Conservation (phyloP, 148 eudicot species). For the Arbutus unedo region DNA sequence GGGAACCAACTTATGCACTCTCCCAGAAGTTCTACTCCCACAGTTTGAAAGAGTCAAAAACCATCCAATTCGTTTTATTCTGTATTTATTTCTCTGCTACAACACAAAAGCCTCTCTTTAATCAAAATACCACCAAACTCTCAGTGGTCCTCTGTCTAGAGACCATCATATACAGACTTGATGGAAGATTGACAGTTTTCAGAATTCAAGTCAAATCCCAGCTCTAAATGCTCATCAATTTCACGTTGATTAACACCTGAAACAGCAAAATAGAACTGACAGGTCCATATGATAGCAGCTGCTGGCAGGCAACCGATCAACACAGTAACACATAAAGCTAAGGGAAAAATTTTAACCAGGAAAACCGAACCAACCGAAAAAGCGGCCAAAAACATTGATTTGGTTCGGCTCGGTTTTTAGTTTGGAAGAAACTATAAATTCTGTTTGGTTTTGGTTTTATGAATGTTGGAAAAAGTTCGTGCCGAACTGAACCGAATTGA, state of each 20-base stretch:
- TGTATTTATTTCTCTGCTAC: neutral
- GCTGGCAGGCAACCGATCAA: neutral
- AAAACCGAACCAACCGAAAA: no score
- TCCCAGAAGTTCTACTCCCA: neutral
- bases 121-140: neutral
- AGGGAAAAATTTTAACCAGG: no score
- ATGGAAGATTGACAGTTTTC: neutral
- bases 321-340: neutral
- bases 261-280: neutral
- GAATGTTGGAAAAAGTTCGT: neutral
- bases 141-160: neutral
- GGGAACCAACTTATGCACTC: neutral
- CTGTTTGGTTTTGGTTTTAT: no score
- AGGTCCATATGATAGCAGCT: neutral
- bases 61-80: neutral
- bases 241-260: neutral
- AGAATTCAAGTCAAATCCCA: neutral
- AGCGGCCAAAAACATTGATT: no score
- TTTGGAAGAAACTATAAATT: no score
- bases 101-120: conserved; percentile 2
- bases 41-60: neutral
- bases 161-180: neutral
- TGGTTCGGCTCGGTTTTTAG: no score
- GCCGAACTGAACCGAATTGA: no score
- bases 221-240: neutral